Conservation (phyloP, 805 yeast genomes). For the Jamesozyma lodderae region DNA sequence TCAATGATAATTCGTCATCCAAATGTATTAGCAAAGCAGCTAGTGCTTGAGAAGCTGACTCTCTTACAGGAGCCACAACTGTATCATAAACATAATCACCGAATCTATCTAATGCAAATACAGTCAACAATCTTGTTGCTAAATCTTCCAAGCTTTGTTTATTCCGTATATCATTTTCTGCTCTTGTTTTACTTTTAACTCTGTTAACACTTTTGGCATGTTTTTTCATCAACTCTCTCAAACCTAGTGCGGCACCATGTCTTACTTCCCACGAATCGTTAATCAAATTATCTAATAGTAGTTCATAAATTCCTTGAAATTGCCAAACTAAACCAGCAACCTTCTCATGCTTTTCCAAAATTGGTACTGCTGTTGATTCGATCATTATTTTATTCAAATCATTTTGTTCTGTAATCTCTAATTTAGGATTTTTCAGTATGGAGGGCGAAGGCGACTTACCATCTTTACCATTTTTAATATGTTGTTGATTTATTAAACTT, state of each 20-base stretch:
- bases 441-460: conserved; percentile 8
- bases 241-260: conserved; percentile 91
- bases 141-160: conserved; percentile 72
- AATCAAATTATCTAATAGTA: conserved; percentile 68
- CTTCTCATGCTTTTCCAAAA: conserved; percentile 60
- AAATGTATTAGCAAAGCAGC: conserved; percentile 83
- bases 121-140: conserved; percentile 72
- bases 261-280: conserved; percentile 88
- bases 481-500: conserved; percentile 23
- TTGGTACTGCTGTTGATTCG: conserved; percentile 65
- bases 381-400: conserved; percentile 77
- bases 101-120: conserved; percentile 87
- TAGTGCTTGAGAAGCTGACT: conserved; percentile 88
- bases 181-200: conserved; percentile 48
- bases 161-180: conserved; percentile 61
- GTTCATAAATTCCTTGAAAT: conserved; percentile 84
- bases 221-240: conserved; percentile 62
- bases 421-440: conserved; percentile 31
- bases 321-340: conserved; percentile 82
- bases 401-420: conserved; percentile 67
- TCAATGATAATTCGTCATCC: conserved; percentile 42
- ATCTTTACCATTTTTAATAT: conserved; percentile 13
- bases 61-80: conserved; percentile 96
- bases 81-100: conserved; percentile 97
- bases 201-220: conserved; percentile 87